Conservation (phyloP, 1,284 basidiomycete species). For the Ceratobasidium papillatum region DNA sequence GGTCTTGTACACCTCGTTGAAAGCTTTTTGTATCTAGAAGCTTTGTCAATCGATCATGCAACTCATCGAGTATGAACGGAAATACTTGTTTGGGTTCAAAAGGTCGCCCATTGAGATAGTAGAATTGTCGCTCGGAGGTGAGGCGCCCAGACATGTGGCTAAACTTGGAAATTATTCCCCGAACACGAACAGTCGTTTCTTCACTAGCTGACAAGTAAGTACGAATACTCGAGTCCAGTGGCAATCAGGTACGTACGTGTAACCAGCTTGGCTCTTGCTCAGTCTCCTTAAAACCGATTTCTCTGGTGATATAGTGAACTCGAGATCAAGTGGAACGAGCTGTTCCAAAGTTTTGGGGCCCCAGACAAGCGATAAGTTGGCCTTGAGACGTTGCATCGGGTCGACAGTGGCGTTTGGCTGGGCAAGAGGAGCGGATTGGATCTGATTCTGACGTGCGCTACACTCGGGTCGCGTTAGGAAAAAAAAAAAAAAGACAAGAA, state of each 20-base stretch:
- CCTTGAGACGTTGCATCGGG: constrained; percentile 61
- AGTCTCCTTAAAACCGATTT: constrained; percentile 56
- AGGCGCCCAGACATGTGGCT: constrained; percentile 73
- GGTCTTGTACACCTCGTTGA: constrained; percentile 89
- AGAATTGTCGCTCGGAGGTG: constrained; percentile 88
- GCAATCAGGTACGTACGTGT: neutral
- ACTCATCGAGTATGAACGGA: constrained; percentile 42
- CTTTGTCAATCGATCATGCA: neutral
- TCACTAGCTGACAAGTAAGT: neutral
- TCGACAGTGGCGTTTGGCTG: constrained; percentile 9
- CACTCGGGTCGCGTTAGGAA: neutral
- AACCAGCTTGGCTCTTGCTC: constrained; percentile 38
- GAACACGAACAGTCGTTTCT: constrained; percentile 64
- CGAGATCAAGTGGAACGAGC: constrained; percentile 76
- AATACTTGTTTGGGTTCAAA: constrained; percentile 79
- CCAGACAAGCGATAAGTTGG: constrained; percentile 83
- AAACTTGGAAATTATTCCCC: constrained; percentile 84
- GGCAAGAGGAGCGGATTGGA: constrained; percentile 27
- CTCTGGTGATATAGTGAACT: constrained; percentile 74
- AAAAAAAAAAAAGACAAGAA: neutral
- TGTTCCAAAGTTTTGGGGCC: constrained; percentile 81
- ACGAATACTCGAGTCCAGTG: no score
- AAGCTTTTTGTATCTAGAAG: constrained; percentile 78
- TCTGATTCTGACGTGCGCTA: constrained; percentile 34
- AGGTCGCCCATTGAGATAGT: constrained; percentile 93